A percentile compares a stretch with the other conserved stretches of the same genome.
Conservation (phyloP, 2,329 filamentous ascomycete genomes). For the Aureobasidium sp. region DNA sequence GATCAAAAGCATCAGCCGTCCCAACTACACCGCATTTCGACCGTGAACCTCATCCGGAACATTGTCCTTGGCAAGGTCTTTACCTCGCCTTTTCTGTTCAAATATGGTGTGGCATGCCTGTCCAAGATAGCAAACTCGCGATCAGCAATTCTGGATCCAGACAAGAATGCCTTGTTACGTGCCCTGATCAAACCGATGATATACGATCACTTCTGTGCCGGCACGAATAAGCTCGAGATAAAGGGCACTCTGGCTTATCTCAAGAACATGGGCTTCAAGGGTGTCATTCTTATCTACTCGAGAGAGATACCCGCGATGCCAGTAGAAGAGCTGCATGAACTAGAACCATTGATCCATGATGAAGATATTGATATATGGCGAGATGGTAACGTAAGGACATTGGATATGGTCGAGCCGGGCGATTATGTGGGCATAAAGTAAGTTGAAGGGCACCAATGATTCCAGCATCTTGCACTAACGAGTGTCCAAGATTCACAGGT, state of each 20-base stretch:
- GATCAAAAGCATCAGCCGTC: background rate
- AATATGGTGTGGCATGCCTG: slow-evolving; percentile 27
- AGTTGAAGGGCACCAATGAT: slow-evolving; percentile 15
- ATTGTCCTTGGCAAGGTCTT: slow-evolving; percentile 28
- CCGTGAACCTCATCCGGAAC: slow-evolving; percentile 25
- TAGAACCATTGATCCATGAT: slow-evolving; percentile 14
- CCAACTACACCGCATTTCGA: slow-evolving; percentile 17
- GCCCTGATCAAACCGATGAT: slow-evolving; percentile 41
- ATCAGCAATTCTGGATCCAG: slow-evolving; percentile 40
- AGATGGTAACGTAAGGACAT: slow-evolving; percentile 46
- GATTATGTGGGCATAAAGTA: slow-evolving; percentile 49
- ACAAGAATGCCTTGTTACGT: slow-evolving; percentile 41
- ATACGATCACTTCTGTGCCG: slow-evolving; percentile 53
- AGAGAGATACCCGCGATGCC: slow-evolving; percentile 39
- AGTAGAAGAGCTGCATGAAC: slow-evolving; percentile 19
- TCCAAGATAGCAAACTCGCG: slow-evolving; percentile 38
- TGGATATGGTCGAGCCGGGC: slow-evolving; percentile 46
- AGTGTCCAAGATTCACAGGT: slow-evolving; percentile 37
- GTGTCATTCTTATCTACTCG: slow-evolving; percentile 49
- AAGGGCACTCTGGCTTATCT: slow-evolving; percentile 39
- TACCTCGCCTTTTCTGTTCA: slow-evolving; percentile 28
- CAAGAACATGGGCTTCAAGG: slow-evolving; percentile 42
- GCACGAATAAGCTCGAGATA: slow-evolving; percentile 44
- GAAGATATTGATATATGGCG: slow-evolving; percentile 41
- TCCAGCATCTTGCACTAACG: background rate